These are phyloP conservation scores for Heritiera littoralis DNA, from an alignment of 345 rosid genomes.

Conservation along the genomic window DNA sequence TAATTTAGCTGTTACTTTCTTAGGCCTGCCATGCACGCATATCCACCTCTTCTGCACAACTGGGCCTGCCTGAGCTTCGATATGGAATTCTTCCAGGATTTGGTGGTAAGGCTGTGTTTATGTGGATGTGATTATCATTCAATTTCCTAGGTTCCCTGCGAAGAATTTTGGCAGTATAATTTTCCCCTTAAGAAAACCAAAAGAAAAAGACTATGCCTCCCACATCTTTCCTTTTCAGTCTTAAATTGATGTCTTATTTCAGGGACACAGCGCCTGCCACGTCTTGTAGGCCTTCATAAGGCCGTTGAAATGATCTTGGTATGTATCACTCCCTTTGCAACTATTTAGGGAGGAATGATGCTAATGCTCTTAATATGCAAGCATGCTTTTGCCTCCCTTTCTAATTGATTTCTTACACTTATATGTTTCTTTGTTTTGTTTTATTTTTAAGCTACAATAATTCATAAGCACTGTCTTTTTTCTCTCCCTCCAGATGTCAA, in stretches of 20 bases:
- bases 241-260: conserved; percentile 2
- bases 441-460: neutral
- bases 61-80: conserved; percentile 27
- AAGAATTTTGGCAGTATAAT: neutral
- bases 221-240: neutral
- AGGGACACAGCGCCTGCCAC: conserved; percentile 18
- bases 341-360: neutral
- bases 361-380: neutral
- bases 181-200: neutral
- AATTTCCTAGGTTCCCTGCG: neutral
- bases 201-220: neutral
- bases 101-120: conserved; percentile 15
- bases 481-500: neutral
- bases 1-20: neutral
- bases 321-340: neutral
- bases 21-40: conserved; percentile 31
- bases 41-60: conserved; percentile 25
- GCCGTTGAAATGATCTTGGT: conserved; percentile 17
- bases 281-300: conserved; percentile 10
- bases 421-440: neutral
- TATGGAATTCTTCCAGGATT: conserved; percentile 19
- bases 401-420: neutral
- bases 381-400: neutral
- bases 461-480: neutral
- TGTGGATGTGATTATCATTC: neutral